Evolutionary conservation across 2,329 filamentous ascomycete genomes (phyloP).

Genomic region (Exophiala lecanii-corni): DNA sequence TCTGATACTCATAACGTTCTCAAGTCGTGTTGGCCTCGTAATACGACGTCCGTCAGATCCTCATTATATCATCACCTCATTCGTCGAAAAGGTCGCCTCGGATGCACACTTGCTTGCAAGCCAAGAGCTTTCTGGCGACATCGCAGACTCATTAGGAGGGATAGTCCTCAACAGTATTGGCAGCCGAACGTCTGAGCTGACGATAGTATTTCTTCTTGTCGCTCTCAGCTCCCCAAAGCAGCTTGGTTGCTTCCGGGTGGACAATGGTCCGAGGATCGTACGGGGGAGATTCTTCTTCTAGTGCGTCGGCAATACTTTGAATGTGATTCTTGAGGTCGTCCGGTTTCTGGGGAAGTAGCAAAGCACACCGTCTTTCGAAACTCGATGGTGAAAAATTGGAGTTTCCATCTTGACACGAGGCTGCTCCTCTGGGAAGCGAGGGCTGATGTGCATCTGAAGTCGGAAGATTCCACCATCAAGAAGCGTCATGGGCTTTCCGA

Average conservation of each 20-base stretch:
- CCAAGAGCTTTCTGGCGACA: no score
- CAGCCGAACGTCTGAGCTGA: conserved; percentile 46
- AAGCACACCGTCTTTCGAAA: conserved; percentile 72
- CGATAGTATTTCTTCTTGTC: conserved; percentile 83
- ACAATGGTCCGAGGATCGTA: conserved; percentile 89
- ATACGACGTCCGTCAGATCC: no score
- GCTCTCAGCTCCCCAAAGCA: conserved; percentile 78
- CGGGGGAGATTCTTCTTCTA: conserved; percentile 83
- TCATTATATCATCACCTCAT: no score
- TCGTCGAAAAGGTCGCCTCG: no score
- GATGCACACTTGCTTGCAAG: no score
- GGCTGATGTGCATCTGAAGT: conserved; percentile 73
- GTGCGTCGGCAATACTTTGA: conserved; percentile 69
- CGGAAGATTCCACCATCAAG: conserved; percentile 87
- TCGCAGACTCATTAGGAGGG: background rate
- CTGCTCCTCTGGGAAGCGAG: conserved; percentile 81
- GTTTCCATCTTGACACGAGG: conserved; percentile 79
- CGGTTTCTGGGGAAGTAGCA: conserved; percentile 66
- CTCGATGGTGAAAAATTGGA: conserved; percentile 79
- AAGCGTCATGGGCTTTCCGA: conserved; percentile 87
- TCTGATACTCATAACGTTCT: no score
- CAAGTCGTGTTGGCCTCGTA: no score
- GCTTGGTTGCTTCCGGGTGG: conserved; percentile 75
- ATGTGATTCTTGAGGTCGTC: conserved; percentile 82
- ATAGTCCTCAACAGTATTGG: conserved; percentile 10